Conservation (phyloP, 306 rosid genomes). For the Prunus persica region Prunus_persica_NCBIv2 NC_034012.1:13571001-13571500, state of each 20-base stretch:
- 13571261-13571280: neutral
- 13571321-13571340: neutral
- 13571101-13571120: neutral
- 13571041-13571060: neutral
- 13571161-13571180: neutral
- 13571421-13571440: constrained; percentile 46
- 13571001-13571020: neutral
- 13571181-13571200: neutral
- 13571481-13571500: constrained; percentile 8
- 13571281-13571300: neutral
- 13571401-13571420: constrained; percentile 69
- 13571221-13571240: neutral
- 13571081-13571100: neutral
- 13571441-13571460: neutral
- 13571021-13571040: neutral
- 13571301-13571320: neutral
- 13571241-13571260: neutral
- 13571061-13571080: neutral
- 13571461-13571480: neutral
- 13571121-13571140: neutral
- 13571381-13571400: constrained; percentile 91
- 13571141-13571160: neutral
- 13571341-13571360: neutral
- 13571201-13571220: neutral
- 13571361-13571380: constrained; percentile 53